Conservation (phyloP, 108 stramenopile species). For the Nitzschia sp. region DNA sequence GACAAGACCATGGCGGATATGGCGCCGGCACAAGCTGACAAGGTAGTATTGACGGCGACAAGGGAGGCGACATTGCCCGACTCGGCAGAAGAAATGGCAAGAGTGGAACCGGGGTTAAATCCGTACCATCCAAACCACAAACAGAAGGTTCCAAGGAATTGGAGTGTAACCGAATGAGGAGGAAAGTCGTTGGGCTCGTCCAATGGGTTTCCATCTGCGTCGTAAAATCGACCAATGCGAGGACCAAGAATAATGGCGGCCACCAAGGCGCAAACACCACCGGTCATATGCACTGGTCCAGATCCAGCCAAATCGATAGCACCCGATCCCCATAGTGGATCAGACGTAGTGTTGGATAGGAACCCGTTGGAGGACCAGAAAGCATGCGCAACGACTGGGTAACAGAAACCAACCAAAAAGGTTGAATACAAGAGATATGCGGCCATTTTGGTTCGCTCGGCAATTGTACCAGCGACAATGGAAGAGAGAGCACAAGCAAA, state of each 20-base stretch:
- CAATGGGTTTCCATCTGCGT: conserved; percentile 62
- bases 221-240: conserved; percentile 81
- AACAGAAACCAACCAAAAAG: conserved; percentile 78
- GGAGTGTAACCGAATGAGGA: conserved; percentile 57
- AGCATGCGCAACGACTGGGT: conserved; percentile 84
- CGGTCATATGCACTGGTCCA: conserved; percentile 90
- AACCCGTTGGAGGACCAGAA: conserved; percentile 80
- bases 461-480: conserved; percentile 91
- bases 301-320: conserved; percentile 90
- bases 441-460: conserved; percentile 86
- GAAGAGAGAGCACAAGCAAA: conserved; percentile 83
- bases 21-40: conserved; percentile 57
- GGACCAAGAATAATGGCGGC: conserved; percentile 83
- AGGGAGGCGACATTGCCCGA: conserved; percentile 56
- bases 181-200: conserved; percentile 60
- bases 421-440: conserved; percentile 82
- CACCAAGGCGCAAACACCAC: conserved; percentile 81
- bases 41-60: conserved; percentile 83
- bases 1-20: conserved; percentile 67
- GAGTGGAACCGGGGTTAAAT: conserved; percentile 90
- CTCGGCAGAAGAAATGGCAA: conserved; percentile 38
- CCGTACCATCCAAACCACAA: conserved; percentile 95
- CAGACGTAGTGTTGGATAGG: conserved; percentile 42
- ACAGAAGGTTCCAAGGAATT: conserved; percentile 52
- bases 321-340: conserved; percentile 66